Conservation (phyloP, 768 basidiomycete species). For the Suillus bovinus region DNA sequence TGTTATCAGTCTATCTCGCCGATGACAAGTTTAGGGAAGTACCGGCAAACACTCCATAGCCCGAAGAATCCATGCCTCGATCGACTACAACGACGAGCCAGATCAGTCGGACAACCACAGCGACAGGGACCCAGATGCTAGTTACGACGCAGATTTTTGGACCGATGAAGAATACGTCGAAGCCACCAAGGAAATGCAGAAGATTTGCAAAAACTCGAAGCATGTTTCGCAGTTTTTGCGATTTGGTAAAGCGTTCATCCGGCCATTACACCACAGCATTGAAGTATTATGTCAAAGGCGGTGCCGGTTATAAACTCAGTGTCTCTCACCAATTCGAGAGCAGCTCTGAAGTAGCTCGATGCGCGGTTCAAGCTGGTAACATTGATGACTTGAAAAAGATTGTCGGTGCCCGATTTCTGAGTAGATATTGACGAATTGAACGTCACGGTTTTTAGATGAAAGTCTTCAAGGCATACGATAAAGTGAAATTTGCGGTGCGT, state of each 20-base stretch:
- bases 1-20: not conserved
- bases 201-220: not conserved
- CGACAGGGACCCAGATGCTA: not conserved
- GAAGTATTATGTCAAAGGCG: not conserved
- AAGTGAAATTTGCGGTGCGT: not conserved
- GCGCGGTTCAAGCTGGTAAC: not conserved
- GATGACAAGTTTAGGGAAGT: not conserved
- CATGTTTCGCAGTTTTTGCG: not conserved
- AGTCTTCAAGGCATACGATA: not conserved
- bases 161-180: not conserved
- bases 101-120: not conserved
- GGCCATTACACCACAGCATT: not conserved
- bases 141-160: not conserved
- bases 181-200: not conserved
- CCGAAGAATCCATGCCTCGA: not conserved
- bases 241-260: not conserved
- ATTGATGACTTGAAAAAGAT: not conserved
- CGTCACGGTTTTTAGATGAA: not conserved
- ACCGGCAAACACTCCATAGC: not conserved
- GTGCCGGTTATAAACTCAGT: not conserved
- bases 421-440: not conserved
- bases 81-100: not conserved
- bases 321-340: conserved; percentile 1
- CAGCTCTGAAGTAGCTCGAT: not conserved
- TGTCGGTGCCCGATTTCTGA: not conserved